A percentile compares a stretch with the other conserved stretches of the same genome.
These are phyloP conservation scores for Agroathelia rolfsii DNA, from an alignment of 1,284 basidiomycete species.

Conservation along the genomic window DNA sequence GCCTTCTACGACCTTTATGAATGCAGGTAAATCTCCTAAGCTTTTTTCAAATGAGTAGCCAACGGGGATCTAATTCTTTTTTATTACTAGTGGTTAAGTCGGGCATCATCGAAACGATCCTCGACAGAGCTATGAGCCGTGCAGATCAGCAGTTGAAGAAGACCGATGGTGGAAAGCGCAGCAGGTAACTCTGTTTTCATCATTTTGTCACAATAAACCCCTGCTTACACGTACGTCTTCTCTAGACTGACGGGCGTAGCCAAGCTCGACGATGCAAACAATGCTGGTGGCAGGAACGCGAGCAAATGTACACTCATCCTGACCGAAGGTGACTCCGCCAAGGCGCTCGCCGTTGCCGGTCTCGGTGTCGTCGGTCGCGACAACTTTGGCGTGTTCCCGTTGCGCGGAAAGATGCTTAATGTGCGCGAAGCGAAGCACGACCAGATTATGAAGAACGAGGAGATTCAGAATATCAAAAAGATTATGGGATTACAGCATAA, in stretches of 20 bases:
- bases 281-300: constrained; percentile 81
- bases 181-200: too few species aligned
- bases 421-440: constrained; percentile 96
- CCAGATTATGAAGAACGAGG: constrained; percentile 96
- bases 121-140: constrained; percentile 96
- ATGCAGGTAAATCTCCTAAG: constrained; percentile 65
- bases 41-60: constrained; percentile 4
- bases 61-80: constrained; percentile 11
- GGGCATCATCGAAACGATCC: constrained; percentile 84
- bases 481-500: constrained; percentile 95
- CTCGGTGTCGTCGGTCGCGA: constrained; percentile 93
- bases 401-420: constrained; percentile 95
- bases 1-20: constrained; percentile 89
- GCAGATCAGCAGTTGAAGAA: constrained; percentile 95
- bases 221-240: constrained; percentile 6
- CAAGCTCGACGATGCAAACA: constrained; percentile 96
- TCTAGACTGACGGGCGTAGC: constrained; percentile 78
- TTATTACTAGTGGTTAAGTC: constrained; percentile 69
- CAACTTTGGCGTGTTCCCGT: constrained; percentile 94
- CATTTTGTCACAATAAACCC: constrained; percentile 4
- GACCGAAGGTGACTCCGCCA: constrained; percentile 99
- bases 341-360: constrained; percentile 91
- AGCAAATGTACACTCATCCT: constrained; percentile 90
- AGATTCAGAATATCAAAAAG: constrained; percentile 96
- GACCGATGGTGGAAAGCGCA: constrained; percentile 92